Evolutionary conservation across 495 filamentous ascomycete species (phyloP).

Genomic region (Choiromyces venosus): DNA sequence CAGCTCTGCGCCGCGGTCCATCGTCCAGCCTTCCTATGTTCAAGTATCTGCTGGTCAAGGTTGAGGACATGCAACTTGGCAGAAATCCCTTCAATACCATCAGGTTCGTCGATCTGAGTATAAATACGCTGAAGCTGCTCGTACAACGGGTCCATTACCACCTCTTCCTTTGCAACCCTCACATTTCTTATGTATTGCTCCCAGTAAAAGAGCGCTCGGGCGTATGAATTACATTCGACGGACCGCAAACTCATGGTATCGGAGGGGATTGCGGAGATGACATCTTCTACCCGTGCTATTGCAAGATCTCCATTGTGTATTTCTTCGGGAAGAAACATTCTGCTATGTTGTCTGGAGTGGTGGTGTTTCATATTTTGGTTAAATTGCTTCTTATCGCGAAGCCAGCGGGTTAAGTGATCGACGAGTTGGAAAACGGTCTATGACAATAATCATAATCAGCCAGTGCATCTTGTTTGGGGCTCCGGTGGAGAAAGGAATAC

Average conservation of each 20-base stretch:
- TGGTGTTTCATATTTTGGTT: conserved; percentile 42
- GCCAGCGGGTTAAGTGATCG: conserved; percentile 85
- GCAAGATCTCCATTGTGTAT: conserved; percentile 44
- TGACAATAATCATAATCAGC: conserved; percentile 20
- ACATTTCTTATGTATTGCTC: conserved; percentile 76
- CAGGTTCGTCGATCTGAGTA: conserved; percentile 92
- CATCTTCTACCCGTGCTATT: conserved; percentile 53
- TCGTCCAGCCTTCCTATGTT: conserved; percentile 85
- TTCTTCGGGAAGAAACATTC: conserved; percentile 42
- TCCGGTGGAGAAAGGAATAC: not conserved
- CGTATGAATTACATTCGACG: conserved; percentile 85
- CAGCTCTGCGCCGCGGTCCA: conserved; percentile 98
- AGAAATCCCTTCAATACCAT: conserved; percentile 92
- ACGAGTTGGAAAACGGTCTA: conserved; percentile 85
- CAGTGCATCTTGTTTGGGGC: conserved; percentile 1
- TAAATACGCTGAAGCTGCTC: conserved; percentile 86
- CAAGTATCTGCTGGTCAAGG: conserved; percentile 84
- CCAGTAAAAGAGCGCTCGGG: conserved; percentile 86
- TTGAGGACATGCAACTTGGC: conserved; percentile 72
- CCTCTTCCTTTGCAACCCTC: conserved; percentile 43
- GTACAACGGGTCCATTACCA: conserved; percentile 57
- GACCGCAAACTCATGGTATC: conserved; percentile 79
- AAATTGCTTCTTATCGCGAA: conserved; percentile 71
- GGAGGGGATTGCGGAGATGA: conserved; percentile 69
- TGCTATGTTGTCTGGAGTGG: conserved; percentile 43